Base-by-base conservation (phyloP, 2,329 filamentous ascomycete genomes). In the Fusarium pseudoanthophilum region DNA sequence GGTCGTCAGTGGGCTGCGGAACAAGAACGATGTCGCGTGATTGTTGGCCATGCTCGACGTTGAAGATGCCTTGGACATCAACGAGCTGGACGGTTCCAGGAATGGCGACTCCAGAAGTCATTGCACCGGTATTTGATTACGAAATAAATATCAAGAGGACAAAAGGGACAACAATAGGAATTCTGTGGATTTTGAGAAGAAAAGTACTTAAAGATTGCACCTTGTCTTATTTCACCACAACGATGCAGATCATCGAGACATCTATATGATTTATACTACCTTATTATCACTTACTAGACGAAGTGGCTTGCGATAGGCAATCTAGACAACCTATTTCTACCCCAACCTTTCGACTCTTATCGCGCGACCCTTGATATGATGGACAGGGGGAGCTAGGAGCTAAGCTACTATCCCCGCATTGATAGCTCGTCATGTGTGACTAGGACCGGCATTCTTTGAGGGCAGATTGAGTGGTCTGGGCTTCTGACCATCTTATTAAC, bases 31-130 rank as follows among this genome's bases (percentile, higher is more conserved):
- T 78, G 18, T 78, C 74, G 21, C 39, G 51, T 13, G 58, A 49
- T 18, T 65, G 53, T n/a, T 69, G 55, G 9, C 70, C 73, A 58
- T 75, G 74, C n/a, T 67, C 64, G 26, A 74, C 73, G 37, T 74
- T 62, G 34, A 75, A 59, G 15, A 46, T 62, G 10, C 71, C 73
- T 30, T 76, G 49, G 21, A 62, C 30, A 55, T 76, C 74, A 32
- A 76, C 73, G 3, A 76, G 68, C n/a, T 74, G 74, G 26, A 76
- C 71, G 1, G 74, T 76, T 5, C 74, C 74, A 34, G 74, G 74
- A 42, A 75, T 68, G 15, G 66, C 52, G 32, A 61, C 37, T 14
- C 43, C 30, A 7, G 51, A 28, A 43, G 59, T 20, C 59, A 61
- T 61, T 36, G 14, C n/a, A 15, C n/a, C 15, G 11, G n/a, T 58